A percentile compares a stretch with the other conserved stretches of the same genome.
Conservation (phyloP, 352 stramenopile genomes). For the Pythium volutum region DNA sequence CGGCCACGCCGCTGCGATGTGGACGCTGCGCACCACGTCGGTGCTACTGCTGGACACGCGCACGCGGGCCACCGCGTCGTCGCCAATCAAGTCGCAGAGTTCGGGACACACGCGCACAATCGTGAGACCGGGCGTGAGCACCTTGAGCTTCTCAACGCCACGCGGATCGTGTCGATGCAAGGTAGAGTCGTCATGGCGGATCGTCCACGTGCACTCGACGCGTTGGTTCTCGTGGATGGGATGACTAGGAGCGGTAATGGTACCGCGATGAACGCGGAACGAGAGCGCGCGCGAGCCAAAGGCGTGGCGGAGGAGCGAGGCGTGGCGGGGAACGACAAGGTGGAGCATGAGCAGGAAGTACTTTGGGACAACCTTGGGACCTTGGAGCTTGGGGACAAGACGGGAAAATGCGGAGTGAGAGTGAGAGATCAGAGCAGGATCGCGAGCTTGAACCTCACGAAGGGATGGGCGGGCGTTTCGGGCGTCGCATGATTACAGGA, state of each 20-base stretch:
- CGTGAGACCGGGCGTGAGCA: slow-evolving; percentile 12
- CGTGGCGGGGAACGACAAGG: neutral
- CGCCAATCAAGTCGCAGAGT: neutral
- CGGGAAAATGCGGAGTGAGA: neutral
- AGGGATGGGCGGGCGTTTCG: neutral
- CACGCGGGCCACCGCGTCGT: slow-evolving; percentile 6
- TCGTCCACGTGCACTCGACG: slow-evolving; percentile 17
- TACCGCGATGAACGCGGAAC: slow-evolving; percentile 12
- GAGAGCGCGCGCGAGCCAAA: neutral
- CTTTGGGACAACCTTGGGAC: no score
- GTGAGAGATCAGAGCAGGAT: neutral
- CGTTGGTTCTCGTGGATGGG: slow-evolving; percentile 15
- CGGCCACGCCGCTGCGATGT: slow-evolving; percentile 1
- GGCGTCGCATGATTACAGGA: neutral
- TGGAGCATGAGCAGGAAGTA: neutral
- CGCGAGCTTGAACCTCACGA: neutral
- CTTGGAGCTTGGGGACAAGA: neutral
- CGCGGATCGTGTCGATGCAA: neutral
- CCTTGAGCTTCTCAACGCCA: slow-evolving; percentile 15
- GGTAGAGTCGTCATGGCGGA: neutral
- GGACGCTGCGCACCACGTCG: slow-evolving; percentile 8
- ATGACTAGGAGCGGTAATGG: neutral
- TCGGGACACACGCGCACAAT: slow-evolving; percentile 10
- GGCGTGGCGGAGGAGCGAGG: neutral
- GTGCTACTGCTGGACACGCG: slow-evolving; percentile 9